Base-by-base conservation (phyloP, 2,329 filamentous ascomycete species). In the Penicillium sp. region DNA sequence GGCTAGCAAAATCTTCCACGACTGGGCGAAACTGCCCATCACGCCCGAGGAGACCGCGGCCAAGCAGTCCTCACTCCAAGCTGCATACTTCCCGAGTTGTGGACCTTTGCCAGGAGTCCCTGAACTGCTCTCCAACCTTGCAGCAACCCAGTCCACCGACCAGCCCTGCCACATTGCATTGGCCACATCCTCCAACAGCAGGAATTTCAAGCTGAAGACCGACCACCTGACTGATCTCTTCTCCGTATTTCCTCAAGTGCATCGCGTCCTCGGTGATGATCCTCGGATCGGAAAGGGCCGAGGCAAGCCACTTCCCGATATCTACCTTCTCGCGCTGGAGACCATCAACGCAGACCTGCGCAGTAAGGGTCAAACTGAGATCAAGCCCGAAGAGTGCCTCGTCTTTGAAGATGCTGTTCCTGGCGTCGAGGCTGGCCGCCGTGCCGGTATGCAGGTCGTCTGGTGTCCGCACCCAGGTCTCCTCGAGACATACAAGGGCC, bases 361-460 rank as follows among this genome's bases (percentile, higher is more conserved):
- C 10, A 57, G 78, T 0, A 61, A 65, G 36, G 85, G 87, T 47
- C 76, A 80, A 59, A 76, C 82, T 53, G 78, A 80, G 48, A 86
- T 99, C 57, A 79, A 69, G 49, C 90, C 91, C 0, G 88, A 89
- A 61, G 93, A 97, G 73, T 97, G 94, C 69, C 79, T 99, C 15
- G 94, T 97, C 0, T 97, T 99, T 65, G 94, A 99, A 74, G 94
- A 99, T 72, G 90, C 87, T 42, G 92, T 97, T 1, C 90, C 91
- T 0, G 94, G 94, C 4, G 90, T 96, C 2, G 94, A 99, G 74
- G 85, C 90, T 2, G 94, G 91, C 4, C 80, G 94, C 48, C 84
- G 94, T 60, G 94, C 94, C 0, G 93, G 93, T 0, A 97, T 97
- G 93, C 85, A 93, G 60, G 91, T 95, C 12, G 80, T 96, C 1